These are phyloP conservation scores for Populus nigra DNA, from an alignment of 345 rosid genomes.

Conservation along the genomic window DNA sequence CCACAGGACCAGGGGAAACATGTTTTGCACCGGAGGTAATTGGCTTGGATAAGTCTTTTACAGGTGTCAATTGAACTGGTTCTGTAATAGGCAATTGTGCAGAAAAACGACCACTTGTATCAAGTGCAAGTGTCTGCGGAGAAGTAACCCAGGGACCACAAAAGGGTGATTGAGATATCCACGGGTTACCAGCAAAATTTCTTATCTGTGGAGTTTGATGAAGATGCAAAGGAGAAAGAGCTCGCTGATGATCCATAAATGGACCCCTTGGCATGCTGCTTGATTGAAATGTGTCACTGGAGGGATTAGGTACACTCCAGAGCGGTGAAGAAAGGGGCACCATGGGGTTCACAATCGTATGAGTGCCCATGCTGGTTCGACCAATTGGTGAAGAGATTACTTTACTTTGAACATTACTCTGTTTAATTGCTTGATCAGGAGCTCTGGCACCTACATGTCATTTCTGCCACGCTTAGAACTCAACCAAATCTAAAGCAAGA, in stretches of 20 bases:
- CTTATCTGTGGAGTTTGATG: slow-evolving; percentile 59
- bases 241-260: slow-evolving; percentile 54
- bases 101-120: slow-evolving; percentile 54
- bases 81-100: slow-evolving; percentile 48
- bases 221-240: slow-evolving; percentile 63
- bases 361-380: slow-evolving; percentile 55
- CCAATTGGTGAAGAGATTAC: slow-evolving; percentile 46
- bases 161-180: slow-evolving; percentile 78
- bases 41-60: slow-evolving; percentile 53
- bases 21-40: slow-evolving; percentile 48
- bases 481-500: slow-evolving; percentile 1
- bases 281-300: slow-evolving; percentile 54
- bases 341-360: slow-evolving; percentile 49
- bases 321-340: slow-evolving; percentile 79
- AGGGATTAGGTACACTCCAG: slow-evolving; percentile 66
- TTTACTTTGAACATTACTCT: slow-evolving; percentile 43
- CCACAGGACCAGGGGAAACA: slow-evolving; percentile 32
- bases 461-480: slow-evolving; percentile 14
- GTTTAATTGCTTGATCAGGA: slow-evolving; percentile 53
- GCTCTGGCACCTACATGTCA: slow-evolving; percentile 39
- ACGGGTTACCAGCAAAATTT: slow-evolving; percentile 58
- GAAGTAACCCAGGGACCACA: slow-evolving; percentile 64
- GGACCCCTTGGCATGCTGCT: slow-evolving; percentile 60
- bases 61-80: slow-evolving; percentile 55
- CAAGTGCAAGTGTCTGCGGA: slow-evolving; percentile 62